Base-by-base conservation (phyloP, 225 moss, liverwort and hornwort genomes). In the Asterella californica region DNA sequence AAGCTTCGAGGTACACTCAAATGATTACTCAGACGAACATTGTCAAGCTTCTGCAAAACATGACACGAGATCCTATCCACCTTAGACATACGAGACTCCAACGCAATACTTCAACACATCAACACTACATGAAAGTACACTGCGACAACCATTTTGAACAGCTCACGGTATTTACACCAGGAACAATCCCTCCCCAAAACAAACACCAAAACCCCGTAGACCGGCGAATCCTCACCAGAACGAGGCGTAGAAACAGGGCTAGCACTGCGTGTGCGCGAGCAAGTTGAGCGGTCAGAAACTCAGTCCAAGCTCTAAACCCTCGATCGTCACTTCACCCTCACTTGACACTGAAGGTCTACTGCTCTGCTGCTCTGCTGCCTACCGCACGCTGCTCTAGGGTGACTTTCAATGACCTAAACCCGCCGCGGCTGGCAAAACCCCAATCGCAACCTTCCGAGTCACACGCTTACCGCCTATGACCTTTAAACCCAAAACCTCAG, bases 401-500 rank as follows among this genome's bases (percentile, higher is more conserved):
- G 49, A 55, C 55, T 9, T 71, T 27, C 75, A 10, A 52, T 22
- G 34, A 76, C 75, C 59, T 57, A 78, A 66, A 78, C 65, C 52
- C 63, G 78, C 63, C 66, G 78, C 78, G 30, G 27, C 11, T 42
- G 24, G n/a, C 46, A 46, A 76, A 59, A n/a, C 46, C 63, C 19
- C 49, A 65, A 47, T 47, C 4, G 11, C 46, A 32, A 0, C 53
- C 15, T 21, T 2, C 17, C 75, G 14, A n/a, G 29, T 0, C 0
- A 10, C 10, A 2, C n/a, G 17, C 29, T 10, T 54, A 49, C 50
- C 34, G 50, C 74, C 15, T 27, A 10, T 48, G 72, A 72, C 17
- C 72, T 72, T 10, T 46, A 78, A 78, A 64, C 78, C 78, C 78
- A 78, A 63, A 78, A 78, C 78, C 78, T 49, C 53, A 25, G 27